phyloP scores from a whole-genome alignment of 2,329 filamentous ascomycete genomes.

The Neofusicoccum ribis region DNA sequence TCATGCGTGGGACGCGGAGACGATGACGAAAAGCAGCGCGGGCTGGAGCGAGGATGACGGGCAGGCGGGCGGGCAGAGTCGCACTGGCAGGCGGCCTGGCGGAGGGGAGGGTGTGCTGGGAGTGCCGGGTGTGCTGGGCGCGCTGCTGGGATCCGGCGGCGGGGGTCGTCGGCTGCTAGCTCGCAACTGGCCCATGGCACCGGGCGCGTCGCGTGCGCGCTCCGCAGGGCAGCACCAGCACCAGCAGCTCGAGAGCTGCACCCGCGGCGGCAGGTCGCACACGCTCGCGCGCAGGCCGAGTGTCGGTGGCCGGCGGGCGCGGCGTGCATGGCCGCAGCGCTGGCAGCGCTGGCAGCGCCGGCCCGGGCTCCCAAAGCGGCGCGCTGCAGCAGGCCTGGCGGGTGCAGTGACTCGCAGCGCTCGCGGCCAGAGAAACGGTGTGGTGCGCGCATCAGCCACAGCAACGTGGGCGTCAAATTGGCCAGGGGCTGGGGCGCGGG shows the following conservation, averaged over 20 bases:
- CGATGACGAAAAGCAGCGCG: constrained; percentile 6
- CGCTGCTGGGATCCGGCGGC: constrained; percentile 4
- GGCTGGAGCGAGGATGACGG: constrained; percentile 5
- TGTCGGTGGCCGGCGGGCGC: neutral
- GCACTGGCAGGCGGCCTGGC: neutral
- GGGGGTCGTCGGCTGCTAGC: constrained; percentile 11
- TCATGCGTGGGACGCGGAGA: constrained; percentile 6
- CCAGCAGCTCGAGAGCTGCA: no score
- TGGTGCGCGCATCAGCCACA: constrained; percentile 11
- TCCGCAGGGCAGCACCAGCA: neutral
- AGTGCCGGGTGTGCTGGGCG: neutral
- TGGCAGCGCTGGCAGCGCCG: neutral
- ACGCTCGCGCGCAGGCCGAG: no score
- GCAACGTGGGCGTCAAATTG: constrained; percentile 17
- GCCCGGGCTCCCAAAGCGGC: constrained; percentile 5
- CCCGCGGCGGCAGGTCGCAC: no score
- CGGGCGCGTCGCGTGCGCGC: neutral
- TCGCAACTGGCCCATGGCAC: constrained; percentile 4
- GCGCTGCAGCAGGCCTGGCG: neutral
- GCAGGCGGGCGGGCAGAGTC: constrained; percentile 1
- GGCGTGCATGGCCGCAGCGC: neutral
- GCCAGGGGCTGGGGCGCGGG: constrained; percentile 13
- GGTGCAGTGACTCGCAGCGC: constrained; percentile 14
- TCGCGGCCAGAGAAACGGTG: constrained; percentile 8
- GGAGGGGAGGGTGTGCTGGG: neutral